phyloP scores from a whole-genome alignment of 2,329 filamentous ascomycete genomes.

The Fusarium neocosmosporiellum region DNA sequence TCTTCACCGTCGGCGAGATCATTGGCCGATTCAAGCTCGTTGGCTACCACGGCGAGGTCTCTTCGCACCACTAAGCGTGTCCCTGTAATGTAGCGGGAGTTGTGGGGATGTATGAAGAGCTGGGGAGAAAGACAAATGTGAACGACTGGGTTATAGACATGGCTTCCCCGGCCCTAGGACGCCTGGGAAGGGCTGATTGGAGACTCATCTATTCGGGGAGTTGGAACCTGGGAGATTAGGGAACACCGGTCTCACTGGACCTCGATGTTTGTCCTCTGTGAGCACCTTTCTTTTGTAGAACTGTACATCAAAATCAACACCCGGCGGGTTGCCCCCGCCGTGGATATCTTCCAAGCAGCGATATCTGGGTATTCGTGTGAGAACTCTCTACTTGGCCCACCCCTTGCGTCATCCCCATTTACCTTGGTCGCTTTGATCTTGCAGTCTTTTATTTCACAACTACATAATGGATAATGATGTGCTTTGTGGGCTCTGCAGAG shows the following conservation, averaged over 20 bases:
- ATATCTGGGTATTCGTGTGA: constrained; percentile 15
- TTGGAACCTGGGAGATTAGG: constrained; percentile 37
- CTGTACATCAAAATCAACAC: constrained; percentile 47
- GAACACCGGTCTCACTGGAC: constrained; percentile 36
- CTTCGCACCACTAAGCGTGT: constrained; percentile 66
- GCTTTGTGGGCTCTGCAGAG: neutral
- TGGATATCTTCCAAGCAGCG: constrained; percentile 32
- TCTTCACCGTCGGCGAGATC: constrained; percentile 98
- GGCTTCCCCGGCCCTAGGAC: constrained; percentile 28
- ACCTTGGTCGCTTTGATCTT: neutral
- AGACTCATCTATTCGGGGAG: constrained; percentile 35
- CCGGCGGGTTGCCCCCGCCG: constrained; percentile 25
- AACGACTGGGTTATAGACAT: constrained; percentile 40
- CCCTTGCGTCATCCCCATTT: neutral
- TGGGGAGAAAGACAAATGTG: constrained; percentile 32
- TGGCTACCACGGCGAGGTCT: constrained; percentile 83
- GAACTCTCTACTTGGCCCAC: neutral
- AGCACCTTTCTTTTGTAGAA: constrained; percentile 48
- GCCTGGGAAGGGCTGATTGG: constrained; percentile 38
- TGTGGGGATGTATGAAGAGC: constrained; percentile 21
- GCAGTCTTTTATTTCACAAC: neutral
- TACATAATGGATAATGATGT: neutral
- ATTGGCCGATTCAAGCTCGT: constrained; percentile 95
- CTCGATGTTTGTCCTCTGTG: constrained; percentile 42
- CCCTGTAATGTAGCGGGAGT: constrained; percentile 21